Base-by-base conservation (phyloP, 2,329 filamentous ascomycete species). In the Aspergillus awamori region DNA sequence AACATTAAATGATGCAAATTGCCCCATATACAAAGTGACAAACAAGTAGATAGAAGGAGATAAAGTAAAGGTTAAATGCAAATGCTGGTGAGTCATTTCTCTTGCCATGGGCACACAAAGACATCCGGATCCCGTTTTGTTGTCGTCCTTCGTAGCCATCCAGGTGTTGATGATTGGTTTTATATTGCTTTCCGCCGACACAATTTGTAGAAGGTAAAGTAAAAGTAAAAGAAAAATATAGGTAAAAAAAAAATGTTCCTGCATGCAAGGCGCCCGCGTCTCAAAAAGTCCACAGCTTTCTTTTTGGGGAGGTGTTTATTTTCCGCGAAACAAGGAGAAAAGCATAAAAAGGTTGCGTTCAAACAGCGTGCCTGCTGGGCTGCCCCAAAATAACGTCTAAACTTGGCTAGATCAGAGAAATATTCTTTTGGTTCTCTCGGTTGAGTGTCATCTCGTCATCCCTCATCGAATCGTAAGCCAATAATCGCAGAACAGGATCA, bases 381-480 rank as follows among this genome's bases (percentile, higher is more conserved):
- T 75, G 74, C 74, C 74, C 74, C 76, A 75, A 72, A 72, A 70
- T 72, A 74, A 74, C 68, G 72, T 77, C 74, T 77, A 77, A 76
- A 75, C 71, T 74, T 74, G 72, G 70, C 72, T 75, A 72, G 73
- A 75, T 74, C 69, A 76, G 74, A 71, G 71, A 72, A 73, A 74
- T 71, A 72, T 68, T 70, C 67, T 72, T 75, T 74, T 72, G 71
- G 67, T 70, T 77, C 73, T 76, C 72, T 75, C 75, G 68, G 64
- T 70, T 72, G 65, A 72, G 70, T 73, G 74, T 79, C 77, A 76
- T 79, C 74, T 76, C 77, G 73, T 79, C 77, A 77, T 79, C 76
- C 77, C 74, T 79, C 77, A 77, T 79, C 75, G 77, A 79, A 77
- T 79, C 77, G 74, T 79, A 77, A 78, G 74, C 74, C 74, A 73